Percentiles rank a stretch among this genome's conserved stretches.
Evolutionary conservation across 2,329 filamentous ascomycete species (phyloP).

Genomic region (Sporothrix variecibatus): DNA sequence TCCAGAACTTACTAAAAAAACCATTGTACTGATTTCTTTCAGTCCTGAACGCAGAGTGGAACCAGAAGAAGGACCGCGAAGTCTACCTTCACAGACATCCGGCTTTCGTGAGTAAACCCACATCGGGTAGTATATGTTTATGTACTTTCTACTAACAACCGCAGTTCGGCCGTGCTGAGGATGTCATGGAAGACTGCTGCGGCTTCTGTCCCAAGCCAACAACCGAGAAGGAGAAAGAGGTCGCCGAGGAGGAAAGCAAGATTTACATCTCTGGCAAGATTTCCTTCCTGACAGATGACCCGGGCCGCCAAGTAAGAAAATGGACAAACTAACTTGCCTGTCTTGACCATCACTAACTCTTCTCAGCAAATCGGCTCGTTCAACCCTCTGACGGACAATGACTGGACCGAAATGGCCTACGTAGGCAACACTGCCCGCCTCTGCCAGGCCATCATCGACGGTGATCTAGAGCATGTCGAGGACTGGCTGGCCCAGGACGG

Average conservation of each 20-base stretch:
- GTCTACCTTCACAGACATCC: slow-evolving; percentile 82
- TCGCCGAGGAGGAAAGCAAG: slow-evolving; percentile 71
- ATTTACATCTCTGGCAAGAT: slow-evolving; percentile 75
- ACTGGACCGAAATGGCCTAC: slow-evolving; percentile 92
- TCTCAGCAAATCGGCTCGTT: slow-evolving; percentile 61
- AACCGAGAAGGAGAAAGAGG: slow-evolving; percentile 70
- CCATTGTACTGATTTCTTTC: background rate
- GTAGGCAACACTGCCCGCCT: slow-evolving; percentile 75
- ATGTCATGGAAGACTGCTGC: slow-evolving; percentile 80
- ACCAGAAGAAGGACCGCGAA: slow-evolving; percentile 70
- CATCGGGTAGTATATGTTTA: background rate
- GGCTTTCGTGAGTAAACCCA: slow-evolving; percentile 56
- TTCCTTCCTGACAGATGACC: slow-evolving; percentile 76
- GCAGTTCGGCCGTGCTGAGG: slow-evolving; percentile 68
- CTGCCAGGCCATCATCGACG: slow-evolving; percentile 78
- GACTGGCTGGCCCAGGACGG: slow-evolving; percentile 70
- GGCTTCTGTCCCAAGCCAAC: slow-evolving; percentile 71
- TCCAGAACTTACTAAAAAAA: background rate
- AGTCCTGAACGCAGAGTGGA: slow-evolving; percentile 85
- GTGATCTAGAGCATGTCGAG: slow-evolving; percentile 68
- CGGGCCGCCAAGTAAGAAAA: slow-evolving; percentile 63
- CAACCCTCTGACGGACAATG: slow-evolving; percentile 76
- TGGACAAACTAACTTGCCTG: background rate
- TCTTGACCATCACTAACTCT: background rate
- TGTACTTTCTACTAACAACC: background rate